phyloP scores from a whole-genome alignment of 352 stramenopile species.

The Phytophthora pistaciae region DNA sequence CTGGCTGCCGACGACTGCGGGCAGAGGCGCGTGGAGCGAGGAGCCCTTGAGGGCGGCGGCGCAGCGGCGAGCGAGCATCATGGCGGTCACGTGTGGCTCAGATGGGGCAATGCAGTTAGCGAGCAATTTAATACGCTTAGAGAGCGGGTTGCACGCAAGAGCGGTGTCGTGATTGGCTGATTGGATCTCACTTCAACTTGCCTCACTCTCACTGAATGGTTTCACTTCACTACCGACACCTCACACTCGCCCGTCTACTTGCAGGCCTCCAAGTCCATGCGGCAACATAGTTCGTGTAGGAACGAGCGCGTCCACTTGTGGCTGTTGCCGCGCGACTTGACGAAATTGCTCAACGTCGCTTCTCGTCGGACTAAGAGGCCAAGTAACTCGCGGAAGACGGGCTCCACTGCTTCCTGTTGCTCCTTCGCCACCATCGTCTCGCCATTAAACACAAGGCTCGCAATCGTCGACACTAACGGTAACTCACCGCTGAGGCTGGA shows the following conservation, averaged over 20 bases:
- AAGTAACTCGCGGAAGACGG: constrained; percentile 16
- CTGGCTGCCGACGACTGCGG: constrained; percentile 41
- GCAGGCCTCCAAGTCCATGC: constrained; percentile 30
- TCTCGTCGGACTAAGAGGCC: not conserved
- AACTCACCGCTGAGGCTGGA: not conserved
- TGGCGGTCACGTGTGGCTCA: constrained; percentile 22
- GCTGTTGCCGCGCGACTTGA: constrained; percentile 14
- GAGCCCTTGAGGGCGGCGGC: not conserved
- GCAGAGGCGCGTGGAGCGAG: constrained; percentile 5
- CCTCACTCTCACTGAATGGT: too few species aligned
- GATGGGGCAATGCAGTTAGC: not conserved
- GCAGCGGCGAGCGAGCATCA: constrained; percentile 28
- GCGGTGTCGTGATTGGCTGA: constrained; percentile 2
- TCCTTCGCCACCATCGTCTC: constrained; percentile 29
- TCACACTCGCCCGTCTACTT: not conserved
- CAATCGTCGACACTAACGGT: not conserved
- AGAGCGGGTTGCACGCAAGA: constrained; percentile 10
- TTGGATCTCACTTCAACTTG: constrained; percentile 16
- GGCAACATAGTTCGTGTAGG: constrained; percentile 31
- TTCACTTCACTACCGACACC: too few species aligned
- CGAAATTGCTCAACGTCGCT: constrained; percentile 1
- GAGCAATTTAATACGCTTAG: not conserved
- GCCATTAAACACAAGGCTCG: constrained; percentile 28
- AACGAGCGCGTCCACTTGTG: constrained; percentile 43
- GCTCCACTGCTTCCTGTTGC: not conserved